Evolutionary conservation across 73 alveolate species (phyloP), one percentile per base, ranked within the genome.

Genomic region (Paramecium biaurelia): DNA sequence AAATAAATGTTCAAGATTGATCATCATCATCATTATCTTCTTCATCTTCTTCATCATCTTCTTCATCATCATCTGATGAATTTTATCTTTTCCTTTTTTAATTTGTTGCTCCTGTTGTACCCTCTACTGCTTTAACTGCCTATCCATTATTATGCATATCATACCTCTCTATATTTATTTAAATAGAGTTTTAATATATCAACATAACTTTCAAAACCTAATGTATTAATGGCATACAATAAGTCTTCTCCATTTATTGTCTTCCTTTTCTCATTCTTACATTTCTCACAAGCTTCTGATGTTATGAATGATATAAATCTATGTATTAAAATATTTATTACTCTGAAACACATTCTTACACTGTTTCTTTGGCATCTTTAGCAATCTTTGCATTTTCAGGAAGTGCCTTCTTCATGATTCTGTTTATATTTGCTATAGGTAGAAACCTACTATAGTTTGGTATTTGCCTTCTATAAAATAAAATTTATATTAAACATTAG

Each of bases 221-320:
- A 96, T 56, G 94, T 95, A 34, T 95, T 94, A 92, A 98, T 88
- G 2, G 99, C 98, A 93, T 96, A 94, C n/a, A 98, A 63, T 32
- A 98, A 85, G 86, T 98, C 99, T 57, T 98, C 99, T 56, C 99
- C 99, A 89, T 97, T 97, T 72, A 98, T 97, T 18, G 99, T 97
- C 93, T 97, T 98, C 49, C 99, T 94, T 93, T 98, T 98, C 53
- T 97, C 99, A 59, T 92, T 86, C 47, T 86, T 92, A 88, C 99
- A 98, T 93, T 96, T 98, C 57, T 98, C 99, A 93, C 99, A 93
- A 9, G 99, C 99, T 86, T 95, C 97, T 85, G 96, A 89, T 10
- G 95, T 97, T 47, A 88, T 90, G 70, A 88, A 89, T 42, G 92
- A 59, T 41, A 87, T 85, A 42, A 87, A 94, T 70, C 96, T 92